Base-by-base conservation (phyloP, 164 flowering plant species). In the Pachysandra terminalis region DNA sequence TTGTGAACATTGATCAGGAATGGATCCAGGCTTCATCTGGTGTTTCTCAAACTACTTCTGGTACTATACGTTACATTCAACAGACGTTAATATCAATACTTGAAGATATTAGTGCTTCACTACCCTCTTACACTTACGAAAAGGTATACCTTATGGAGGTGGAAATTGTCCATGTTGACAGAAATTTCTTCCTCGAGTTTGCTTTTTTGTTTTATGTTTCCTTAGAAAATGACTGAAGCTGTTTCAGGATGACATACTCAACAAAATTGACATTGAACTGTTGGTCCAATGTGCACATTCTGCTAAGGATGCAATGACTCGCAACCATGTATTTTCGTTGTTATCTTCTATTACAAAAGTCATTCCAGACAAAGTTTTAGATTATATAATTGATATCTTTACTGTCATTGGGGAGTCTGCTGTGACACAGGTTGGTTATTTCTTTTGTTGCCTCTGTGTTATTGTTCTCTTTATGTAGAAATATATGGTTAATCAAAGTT, bases 321-420 rank as follows among this genome's bases (percentile, higher is more conserved):
- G 96, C 56, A 92, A 89, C 64, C 96, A 90, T 72, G 77, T 82
- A 1, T 87, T 89, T 69, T 82, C 90, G 4, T 74, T 90, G 70
- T 74, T 95, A 68, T 74, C 98, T 27, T 65, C 91, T 22, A 65
- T 89, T 64, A 76, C 90, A 22, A 92, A 85, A 79, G 64, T 88
- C 28, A 35, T 61, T 19, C 89, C 96, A 3, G 85, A 83, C 21
- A 80, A 71, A 58, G 73, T 95, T 45, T 71, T 88, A 74, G 86
- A 78, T 54, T 90, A 87, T 72, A 80, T 84, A 22, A 57, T 78
- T 8, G 90, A 84, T 73, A 86, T 94, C 64, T 65, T 89, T 65
- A 72, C 83, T 51, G 78, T 81, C 60, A 68, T 84, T 53, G 95
- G 96, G 67, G 88, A 88, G 73, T 86, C 97, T 27, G 73, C 97